Conservation (phyloP, 176 grass and related monocot genomes). For the Carex scoparia region DNA sequence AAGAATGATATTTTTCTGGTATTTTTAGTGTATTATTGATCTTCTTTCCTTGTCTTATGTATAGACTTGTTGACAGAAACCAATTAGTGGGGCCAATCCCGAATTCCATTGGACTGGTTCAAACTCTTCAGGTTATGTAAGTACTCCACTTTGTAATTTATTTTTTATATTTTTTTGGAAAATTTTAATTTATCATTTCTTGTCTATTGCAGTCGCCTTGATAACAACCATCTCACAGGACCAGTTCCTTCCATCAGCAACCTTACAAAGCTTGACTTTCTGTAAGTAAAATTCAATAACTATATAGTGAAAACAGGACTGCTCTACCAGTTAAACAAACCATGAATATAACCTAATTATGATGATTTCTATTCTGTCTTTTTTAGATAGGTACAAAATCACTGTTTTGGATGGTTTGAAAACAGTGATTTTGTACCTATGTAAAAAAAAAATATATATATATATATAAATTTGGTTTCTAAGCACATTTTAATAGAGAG, state of each 20-base stretch:
- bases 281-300: slow-evolving; percentile 45
- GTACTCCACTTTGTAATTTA: slow-evolving; percentile 25
- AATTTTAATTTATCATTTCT: slow-evolving; percentile 12
- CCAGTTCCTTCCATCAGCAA: slow-evolving; percentile 42
- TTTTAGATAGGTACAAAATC: no score
- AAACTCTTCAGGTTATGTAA: slow-evolving; percentile 61
- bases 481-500: no score
- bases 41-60: slow-evolving; percentile 7
- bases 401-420: no score
- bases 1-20: not conserved
- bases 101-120: slow-evolving; percentile 40
- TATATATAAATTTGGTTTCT: no score
- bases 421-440: no score
- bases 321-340: no score
- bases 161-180: not conserved
- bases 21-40: not conserved
- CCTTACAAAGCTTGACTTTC: slow-evolving; percentile 36
- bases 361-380: no score
- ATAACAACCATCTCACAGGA: slow-evolving; percentile 41
- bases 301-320: not conserved
- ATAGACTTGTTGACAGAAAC: slow-evolving; percentile 73
- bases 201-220: slow-evolving; percentile 46
- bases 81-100: slow-evolving; percentile 51
- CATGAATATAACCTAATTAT: no score
- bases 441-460: no score